Base-by-base conservation (phyloP, 1,139 yeast species). In the Blastobotrys arbuscula region DNA sequence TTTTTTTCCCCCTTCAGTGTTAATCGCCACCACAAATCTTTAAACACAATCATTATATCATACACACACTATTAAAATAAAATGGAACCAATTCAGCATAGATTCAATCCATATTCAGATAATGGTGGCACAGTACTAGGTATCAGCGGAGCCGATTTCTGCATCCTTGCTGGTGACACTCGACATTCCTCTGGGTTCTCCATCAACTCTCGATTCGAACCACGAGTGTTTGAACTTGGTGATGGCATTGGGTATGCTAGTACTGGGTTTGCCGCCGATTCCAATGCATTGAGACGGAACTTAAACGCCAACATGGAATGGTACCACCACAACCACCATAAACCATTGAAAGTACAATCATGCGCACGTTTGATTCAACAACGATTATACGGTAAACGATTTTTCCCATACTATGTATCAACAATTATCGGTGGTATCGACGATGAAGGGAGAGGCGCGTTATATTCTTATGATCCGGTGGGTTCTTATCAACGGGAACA, bases 41-140 rank as follows among this genome's bases (percentile, higher is more conserved):
- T n/a, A n/a, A n/a, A n/a, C n/a, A n/a, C n/a, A n/a, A n/a, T n/a
- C n/a, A n/a, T n/a, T n/a, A n/a, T n/a, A n/a, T n/a, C n/a, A n/a
- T n/a, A n/a, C n/a, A n/a, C n/a, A n/a, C n/a, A n/a, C n/a, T n/a
- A n/a, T n/a, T n/a, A n/a, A n/a, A n/a, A n/a, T n/a, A 49, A 35
- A 42, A 30, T 37, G 24, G 47, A 44, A 38, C 47, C 96, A 53
- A 87, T 88, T 66, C 96, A 90, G 70, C 96, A 90, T 68, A 77
- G 86, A 64, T 92, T 92, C 75, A 90, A 92, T 64, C 98, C 98
- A 48, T 92, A 92, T 72, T 76, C 94, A 45, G 97, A 92, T 68
- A 89, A 90, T 63, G 99, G 99, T 59, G 99, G 99, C 61, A 90
- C 97, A 7, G 92, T 90, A 50, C 73, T 92, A 57, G 99, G 97